Base-by-base conservation (phyloP, 2,329 filamentous ascomycete species). In the Leptographium procerum region DNA sequence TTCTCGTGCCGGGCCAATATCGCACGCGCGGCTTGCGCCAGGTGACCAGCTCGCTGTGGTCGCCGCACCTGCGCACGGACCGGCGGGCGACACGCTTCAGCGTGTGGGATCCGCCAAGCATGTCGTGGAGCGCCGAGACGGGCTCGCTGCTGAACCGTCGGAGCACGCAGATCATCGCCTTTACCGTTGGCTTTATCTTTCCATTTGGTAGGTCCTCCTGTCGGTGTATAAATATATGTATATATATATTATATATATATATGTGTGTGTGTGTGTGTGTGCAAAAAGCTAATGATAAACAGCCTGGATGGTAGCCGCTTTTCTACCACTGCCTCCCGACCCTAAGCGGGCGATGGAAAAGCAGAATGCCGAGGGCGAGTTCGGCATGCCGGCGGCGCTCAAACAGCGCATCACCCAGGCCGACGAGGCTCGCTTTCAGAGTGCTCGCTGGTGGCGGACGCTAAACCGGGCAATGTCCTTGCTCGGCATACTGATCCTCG, bases 241-340 rank as follows among this genome's bases (percentile, higher is more conserved):
- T 61, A 67, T 59, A 14, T 6, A 6, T 33, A 10, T 33, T 3
- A 67, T 67, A 24, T 3, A 67, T 67, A 24, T 45, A 14, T 51
- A 40, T 31, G 22, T 57, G 51, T 55, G 1, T 61, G 67, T 59
- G 22, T 6, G 5, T 33, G 31, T 33, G 31, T 10, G 2, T 5
- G 11, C 14, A 1, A 26, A 19, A 34, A 16, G 34, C 51, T 48
- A 67, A 40, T 28, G 52, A 58, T 52, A 13, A 24, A 11, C 57
- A 61, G 87, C 86, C 58, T 95, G 89, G 89, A 88, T 92, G 74
- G 76, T 90, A 62, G 90, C 86, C 1, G 82, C 89, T 1, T 78
- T 91, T 57, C 75, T 94, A 14, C 88, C 88, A 1, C 71, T 95
- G 8, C 88, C 88, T 11, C 74, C 75, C 1, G 78, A 79, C 57